A percentile compares a stretch with the other conserved stretches of the same genome.
Conservation (phyloP, 1,284 basidiomycete species). For the Athelia psychrophila region DNA sequence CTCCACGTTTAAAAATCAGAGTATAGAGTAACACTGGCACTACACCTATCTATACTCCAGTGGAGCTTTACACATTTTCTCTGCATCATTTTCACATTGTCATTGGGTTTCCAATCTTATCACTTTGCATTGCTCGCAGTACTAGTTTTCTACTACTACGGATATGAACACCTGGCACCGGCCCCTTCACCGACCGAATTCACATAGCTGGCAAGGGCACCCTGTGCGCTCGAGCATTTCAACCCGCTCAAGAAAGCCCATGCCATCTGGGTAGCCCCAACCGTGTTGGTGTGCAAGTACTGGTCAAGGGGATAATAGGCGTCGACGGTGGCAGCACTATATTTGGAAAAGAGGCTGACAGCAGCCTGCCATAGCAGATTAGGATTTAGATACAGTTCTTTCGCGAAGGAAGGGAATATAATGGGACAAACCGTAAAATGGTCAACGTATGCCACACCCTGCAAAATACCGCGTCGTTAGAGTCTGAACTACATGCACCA, state of each 20-base stretch:
- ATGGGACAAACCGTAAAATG: conserved; percentile 14
- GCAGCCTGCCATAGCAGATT: background rate
- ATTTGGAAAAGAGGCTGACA: conserved; percentile 11
- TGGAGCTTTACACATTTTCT: too few relatives aligned
- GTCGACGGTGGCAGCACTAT: conserved; percentile 21
- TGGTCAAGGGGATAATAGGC: conserved; percentile 28
- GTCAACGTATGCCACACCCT: conserved; percentile 24
- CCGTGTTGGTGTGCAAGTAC: conserved; percentile 23
- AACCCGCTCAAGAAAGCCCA: conserved; percentile 17
- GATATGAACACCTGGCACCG: background rate
- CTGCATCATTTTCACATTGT: too few relatives aligned
- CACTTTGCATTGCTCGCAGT: too few relatives aligned
- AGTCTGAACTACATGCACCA: too few relatives aligned
- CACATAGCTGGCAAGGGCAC: background rate
- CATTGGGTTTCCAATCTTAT: too few relatives aligned
- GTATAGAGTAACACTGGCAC: too few relatives aligned
- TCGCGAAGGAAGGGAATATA: conserved; percentile 12
- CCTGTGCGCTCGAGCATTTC: background rate
- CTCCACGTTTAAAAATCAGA: too few relatives aligned
- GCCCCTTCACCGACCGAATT: background rate
- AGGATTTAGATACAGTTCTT: conserved; percentile 1
- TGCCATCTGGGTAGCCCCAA: conserved; percentile 19
- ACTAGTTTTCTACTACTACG: too few relatives aligned
- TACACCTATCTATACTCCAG: too few relatives aligned
- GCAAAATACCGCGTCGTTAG: background rate